Evolutionary conservation across 2,329 filamentous ascomycete species (phyloP).

Genomic region (Gyromitra esculenta): DNA sequence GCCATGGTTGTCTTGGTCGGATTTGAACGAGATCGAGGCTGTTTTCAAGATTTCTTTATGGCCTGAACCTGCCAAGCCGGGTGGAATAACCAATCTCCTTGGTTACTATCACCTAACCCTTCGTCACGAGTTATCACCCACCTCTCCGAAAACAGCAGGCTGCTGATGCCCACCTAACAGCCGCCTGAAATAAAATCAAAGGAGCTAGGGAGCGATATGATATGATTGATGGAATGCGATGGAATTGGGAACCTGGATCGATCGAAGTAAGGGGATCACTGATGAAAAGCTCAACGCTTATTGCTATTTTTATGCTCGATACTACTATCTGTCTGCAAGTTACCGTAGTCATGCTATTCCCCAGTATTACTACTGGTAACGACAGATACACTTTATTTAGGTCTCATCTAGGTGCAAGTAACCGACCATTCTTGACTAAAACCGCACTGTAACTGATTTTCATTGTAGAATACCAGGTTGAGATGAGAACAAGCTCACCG

Average conservation of each 20-base stretch:
- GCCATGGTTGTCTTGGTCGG: constrained; percentile 23
- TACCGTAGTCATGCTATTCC: background rate
- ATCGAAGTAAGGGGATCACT: constrained; percentile 10
- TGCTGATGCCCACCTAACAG: background rate
- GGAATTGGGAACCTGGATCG: constrained; percentile 16
- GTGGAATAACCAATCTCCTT: background rate
- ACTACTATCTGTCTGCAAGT: background rate
- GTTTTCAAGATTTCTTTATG: background rate
- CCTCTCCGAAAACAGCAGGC: background rate
- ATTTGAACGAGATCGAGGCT: constrained; percentile 8
- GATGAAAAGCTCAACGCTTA: background rate
- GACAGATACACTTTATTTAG: background rate
- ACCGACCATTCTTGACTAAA: background rate
- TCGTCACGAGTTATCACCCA: constrained; percentile 40
- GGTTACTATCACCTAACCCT: constrained; percentile 31
- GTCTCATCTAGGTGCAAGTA: background rate
- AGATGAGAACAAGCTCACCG: background rate
- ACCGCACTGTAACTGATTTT: background rate
- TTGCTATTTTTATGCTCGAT: background rate
- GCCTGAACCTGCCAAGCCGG: constrained; percentile 9
- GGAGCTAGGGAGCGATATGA: background rate
- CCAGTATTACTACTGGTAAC: background rate
- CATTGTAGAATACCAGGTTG: background rate
- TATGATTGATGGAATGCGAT: background rate
- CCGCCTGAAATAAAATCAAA: background rate